These are phyloP conservation scores for Bruguiera sexangula DNA, from an alignment of 345 rosid genomes.

Conservation along the genomic window DNA sequence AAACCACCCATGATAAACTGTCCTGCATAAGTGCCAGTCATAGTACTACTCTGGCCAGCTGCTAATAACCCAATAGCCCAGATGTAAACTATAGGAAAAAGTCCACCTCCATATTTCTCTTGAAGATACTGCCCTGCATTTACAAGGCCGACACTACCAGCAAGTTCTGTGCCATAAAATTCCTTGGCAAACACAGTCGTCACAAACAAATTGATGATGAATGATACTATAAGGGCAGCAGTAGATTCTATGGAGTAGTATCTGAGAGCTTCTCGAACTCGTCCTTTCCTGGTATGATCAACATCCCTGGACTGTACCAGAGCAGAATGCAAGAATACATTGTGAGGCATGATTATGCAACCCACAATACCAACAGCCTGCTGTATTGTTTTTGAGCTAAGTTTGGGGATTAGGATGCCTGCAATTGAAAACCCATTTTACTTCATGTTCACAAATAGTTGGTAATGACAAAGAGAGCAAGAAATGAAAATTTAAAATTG, in stretches of 20 bases:
- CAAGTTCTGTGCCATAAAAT: slow-evolving; percentile 70
- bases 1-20: slow-evolving; percentile 99
- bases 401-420: slow-evolving; percentile 79
- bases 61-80: slow-evolving; percentile 91
- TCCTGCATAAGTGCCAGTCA: slow-evolving; percentile 89
- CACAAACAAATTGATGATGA: slow-evolving; percentile 82
- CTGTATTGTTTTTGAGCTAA: slow-evolving; percentile 77
- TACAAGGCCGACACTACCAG: slow-evolving; percentile 70
- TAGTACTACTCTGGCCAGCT: slow-evolving; percentile 95
- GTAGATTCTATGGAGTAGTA: slow-evolving; percentile 86
- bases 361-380: slow-evolving; percentile 97
- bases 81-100: slow-evolving; percentile 82
- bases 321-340: slow-evolving; percentile 89
- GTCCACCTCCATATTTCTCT: slow-evolving; percentile 82
- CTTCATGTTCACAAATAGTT: not conserved
- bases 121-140: slow-evolving; percentile 91
- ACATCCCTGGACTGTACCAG: slow-evolving; percentile 89
- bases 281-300: slow-evolving; percentile 53
- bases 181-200: slow-evolving; percentile 88
- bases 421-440: slow-evolving; percentile 19
- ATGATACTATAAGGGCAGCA: slow-evolving; percentile 64
- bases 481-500: not conserved
- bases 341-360: slow-evolving; percentile 95
- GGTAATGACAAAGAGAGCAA: not conserved
- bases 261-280: slow-evolving; percentile 79